phyloP scores from a whole-genome alignment of 495 filamentous ascomycete genomes.

The Hypoxylon rickii region DNA sequence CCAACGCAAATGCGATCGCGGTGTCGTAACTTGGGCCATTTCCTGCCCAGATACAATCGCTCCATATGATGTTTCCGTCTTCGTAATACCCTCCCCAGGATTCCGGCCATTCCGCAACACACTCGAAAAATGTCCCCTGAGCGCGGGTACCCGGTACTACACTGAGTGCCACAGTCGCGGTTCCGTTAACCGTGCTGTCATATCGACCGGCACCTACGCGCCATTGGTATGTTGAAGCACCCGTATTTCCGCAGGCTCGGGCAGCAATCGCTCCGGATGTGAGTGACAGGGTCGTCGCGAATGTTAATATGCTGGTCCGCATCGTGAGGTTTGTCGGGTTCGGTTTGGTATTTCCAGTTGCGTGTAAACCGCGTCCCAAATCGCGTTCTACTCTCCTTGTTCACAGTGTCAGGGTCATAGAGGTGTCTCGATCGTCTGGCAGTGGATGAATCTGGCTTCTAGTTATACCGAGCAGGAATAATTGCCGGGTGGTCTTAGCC shows the following conservation, averaged over 20 bases:
- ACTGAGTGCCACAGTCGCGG: constrained; percentile 42
- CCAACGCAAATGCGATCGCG: constrained; percentile 43
- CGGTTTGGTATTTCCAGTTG: not conserved
- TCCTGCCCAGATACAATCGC: constrained; percentile 49
- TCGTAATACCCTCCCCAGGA: constrained; percentile 44
- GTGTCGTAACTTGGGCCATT: constrained; percentile 41
- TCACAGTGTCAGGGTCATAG: no score
- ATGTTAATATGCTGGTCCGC: constrained; percentile 7
- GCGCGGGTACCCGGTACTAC: constrained; percentile 33
- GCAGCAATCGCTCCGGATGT: constrained; percentile 20
- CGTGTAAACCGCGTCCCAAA: not conserved
- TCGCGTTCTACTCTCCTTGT: not conserved
- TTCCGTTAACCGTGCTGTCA: constrained; percentile 28
- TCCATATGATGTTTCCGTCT: constrained; percentile 44
- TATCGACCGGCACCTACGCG: constrained; percentile 42
- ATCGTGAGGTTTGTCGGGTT: constrained; percentile 8
- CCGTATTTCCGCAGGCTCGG: constrained; percentile 33
- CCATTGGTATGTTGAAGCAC: constrained; percentile 35
- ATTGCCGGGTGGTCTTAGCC: constrained; percentile 14
- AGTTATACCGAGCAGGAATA: constrained; percentile 23
- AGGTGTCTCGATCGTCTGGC: not conserved
- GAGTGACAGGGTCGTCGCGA: constrained; percentile 24
- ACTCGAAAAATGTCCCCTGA: constrained; percentile 43
- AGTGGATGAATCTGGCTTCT: not conserved
- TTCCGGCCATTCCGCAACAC: constrained; percentile 46